Conservation (phyloP, 2,329 filamentous ascomycete genomes). For the Aspergillus sp. region DNA sequence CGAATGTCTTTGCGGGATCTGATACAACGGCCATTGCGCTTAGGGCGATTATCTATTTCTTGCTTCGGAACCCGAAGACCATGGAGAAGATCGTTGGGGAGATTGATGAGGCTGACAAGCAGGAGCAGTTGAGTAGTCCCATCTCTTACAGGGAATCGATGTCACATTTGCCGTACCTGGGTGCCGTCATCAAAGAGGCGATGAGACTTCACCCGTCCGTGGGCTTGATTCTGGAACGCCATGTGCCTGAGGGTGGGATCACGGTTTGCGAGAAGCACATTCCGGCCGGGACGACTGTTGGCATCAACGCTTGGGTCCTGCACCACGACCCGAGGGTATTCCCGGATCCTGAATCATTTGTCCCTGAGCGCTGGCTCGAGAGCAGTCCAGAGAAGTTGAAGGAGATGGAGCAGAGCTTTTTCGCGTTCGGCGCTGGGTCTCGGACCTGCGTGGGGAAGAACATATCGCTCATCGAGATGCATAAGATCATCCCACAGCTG, state of each 20-base stretch:
- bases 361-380: constrained; percentile 15
- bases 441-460: constrained; percentile 14
- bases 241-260: constrained; percentile 67
- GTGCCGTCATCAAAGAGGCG: constrained; percentile 75
- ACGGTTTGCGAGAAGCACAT: constrained; percentile 3
- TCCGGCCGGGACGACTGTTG: constrained; percentile 10
- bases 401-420: constrained; percentile 5
- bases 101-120: constrained; percentile 34
- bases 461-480: constrained; percentile 12
- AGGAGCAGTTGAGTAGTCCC: constrained; percentile 41
- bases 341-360: constrained; percentile 62
- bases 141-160: constrained; percentile 25
- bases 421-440: constrained; percentile 11
- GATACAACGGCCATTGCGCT: constrained; percentile 1
- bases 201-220: constrained; percentile 74
- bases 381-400: background rate
- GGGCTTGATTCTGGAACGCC: constrained; percentile 69
- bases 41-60: constrained; percentile 3
- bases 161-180: constrained; percentile 68
- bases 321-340: constrained; percentile 69
- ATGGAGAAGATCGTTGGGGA: constrained; percentile 41
- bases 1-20: constrained; percentile 1
- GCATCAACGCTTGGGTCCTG: constrained; percentile 73
- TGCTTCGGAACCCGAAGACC: constrained; percentile 7
- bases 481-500: constrained; percentile 11